These are phyloP conservation scores for Pseudopyricularia cyperi DNA, from an alignment of 2,329 filamentous ascomycete species.

Conservation along the genomic window DNA sequence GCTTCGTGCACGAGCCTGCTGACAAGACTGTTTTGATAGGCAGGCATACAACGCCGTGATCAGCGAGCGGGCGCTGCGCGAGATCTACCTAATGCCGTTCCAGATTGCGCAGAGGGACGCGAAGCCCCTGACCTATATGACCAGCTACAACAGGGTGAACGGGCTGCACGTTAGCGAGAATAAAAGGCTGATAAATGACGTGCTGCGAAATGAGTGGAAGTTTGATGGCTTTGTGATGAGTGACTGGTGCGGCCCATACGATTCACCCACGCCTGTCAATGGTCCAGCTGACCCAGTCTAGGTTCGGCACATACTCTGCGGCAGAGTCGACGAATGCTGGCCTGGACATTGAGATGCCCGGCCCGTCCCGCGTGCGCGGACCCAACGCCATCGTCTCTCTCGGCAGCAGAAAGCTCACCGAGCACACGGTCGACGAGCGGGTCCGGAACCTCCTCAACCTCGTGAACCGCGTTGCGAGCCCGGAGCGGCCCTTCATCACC, in stretches of 20 bases:
- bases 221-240: slow-evolving; percentile 24
- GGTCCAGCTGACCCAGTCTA: not conserved
- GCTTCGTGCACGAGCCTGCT: not conserved
- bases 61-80: slow-evolving; percentile 23
- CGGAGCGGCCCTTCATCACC: not conserved
- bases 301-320: slow-evolving; percentile 14
- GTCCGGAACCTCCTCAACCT: slow-evolving; percentile 14
- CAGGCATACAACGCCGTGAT: slow-evolving; percentile 21
- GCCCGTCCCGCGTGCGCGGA: slow-evolving; percentile 14
- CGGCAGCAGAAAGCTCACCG: slow-evolving; percentile 12
- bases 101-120: slow-evolving; percentile 21
- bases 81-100: slow-evolving; percentile 25
- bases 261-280: not conserved
- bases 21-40: not conserved
- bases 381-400: slow-evolving; percentile 12
- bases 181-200: slow-evolving; percentile 17
- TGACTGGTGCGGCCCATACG: slow-evolving; percentile 18
- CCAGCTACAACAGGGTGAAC: slow-evolving; percentile 26
- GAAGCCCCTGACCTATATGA: slow-evolving; percentile 22
- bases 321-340: slow-evolving; percentile 12
- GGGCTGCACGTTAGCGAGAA: slow-evolving; percentile 23
- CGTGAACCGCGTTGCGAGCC: slow-evolving; percentile 5
- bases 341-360: slow-evolving; percentile 18
- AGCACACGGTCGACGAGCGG: slow-evolving; percentile 13
- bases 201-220: slow-evolving; percentile 24